phyloP scores from a whole-genome alignment of 1,284 basidiomycete species.

The Amylostereum chailletii region DNA sequence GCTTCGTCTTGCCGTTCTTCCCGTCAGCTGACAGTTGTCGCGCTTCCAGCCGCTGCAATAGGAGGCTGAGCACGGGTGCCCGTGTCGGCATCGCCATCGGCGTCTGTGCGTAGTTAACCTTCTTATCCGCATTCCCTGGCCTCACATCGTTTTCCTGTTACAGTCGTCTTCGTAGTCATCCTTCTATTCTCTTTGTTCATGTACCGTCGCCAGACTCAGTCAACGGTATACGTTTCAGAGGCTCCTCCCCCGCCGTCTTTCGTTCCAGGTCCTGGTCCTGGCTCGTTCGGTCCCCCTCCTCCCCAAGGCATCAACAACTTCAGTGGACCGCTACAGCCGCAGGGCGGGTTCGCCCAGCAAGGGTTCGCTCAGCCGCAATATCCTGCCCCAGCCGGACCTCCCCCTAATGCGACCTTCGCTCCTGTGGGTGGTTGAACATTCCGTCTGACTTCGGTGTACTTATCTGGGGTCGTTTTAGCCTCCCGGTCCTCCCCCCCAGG shows the following conservation, averaged over 20 bases:
- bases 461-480: background rate
- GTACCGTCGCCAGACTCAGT: background rate
- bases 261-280: background rate
- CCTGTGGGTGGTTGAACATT: background rate
- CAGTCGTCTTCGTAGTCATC: background rate
- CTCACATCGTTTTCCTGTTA: background rate
- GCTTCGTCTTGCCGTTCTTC: background rate
- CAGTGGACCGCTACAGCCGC: background rate
- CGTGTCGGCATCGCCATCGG: constrained; percentile 22
- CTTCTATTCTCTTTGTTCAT: background rate
- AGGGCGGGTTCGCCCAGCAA: background rate
- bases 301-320: background rate
- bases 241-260: background rate
- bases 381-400: too few relatives aligned
- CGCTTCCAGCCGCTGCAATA: constrained; percentile 16
- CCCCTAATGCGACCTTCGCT: background rate
- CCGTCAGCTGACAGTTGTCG: background rate
- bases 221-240: background rate
- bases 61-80: constrained; percentile 17
- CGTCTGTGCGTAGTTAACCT: constrained; percentile 13
- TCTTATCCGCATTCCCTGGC: background rate
- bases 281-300: background rate
- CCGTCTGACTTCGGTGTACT: background rate
- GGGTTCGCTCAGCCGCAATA: background rate
- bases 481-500: background rate